Evolutionary conservation across 2,329 filamentous ascomycete genomes (phyloP).

Genomic region (Penicillium sp.): DNA sequence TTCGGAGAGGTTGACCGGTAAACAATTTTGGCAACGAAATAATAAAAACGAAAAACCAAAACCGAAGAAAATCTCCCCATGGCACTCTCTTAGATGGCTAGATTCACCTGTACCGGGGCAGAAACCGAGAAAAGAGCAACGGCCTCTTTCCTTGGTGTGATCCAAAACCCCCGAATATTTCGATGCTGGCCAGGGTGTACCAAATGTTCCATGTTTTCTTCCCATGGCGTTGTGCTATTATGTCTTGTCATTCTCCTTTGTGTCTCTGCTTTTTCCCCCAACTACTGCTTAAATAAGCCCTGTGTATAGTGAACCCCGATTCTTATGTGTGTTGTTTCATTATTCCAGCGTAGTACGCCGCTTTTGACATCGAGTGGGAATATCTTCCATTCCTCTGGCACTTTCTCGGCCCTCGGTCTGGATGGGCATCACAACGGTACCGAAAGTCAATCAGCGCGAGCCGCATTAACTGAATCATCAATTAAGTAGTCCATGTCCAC

Average conservation of each 20-base stretch:
- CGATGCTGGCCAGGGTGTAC: constrained; percentile 25
- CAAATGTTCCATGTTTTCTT: constrained; percentile 29
- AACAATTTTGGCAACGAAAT: constrained; percentile 23
- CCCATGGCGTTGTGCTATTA: constrained; percentile 39
- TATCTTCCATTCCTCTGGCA: too few species aligned
- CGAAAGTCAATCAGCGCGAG: too few species aligned
- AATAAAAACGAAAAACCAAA: constrained; percentile 23
- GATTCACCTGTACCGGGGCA: constrained; percentile 13
- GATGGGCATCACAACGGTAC: too few species aligned
- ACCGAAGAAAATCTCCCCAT: constrained; percentile 23
- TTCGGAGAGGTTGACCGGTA: constrained; percentile 70
- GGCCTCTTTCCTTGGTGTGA: constrained; percentile 13
- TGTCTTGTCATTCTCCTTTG: constrained; percentile 26
- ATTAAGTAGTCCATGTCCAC: too few species aligned
- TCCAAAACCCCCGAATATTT: constrained; percentile 19
- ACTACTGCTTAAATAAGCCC: constrained; percentile 25
- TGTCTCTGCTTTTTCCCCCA: constrained; percentile 24
- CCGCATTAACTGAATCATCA: too few species aligned
- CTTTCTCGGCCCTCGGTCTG: too few species aligned
- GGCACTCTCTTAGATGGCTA: constrained; percentile 24
- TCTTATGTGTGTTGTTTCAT: constrained; percentile 4
- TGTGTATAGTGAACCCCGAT: constrained; percentile 35
- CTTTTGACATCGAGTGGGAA: background rate
- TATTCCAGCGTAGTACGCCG: background rate
- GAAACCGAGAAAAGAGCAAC: constrained; percentile 16